Conservation (phyloP, 2,329 filamentous ascomycete species). For the Cladosporium sp. region DNA sequence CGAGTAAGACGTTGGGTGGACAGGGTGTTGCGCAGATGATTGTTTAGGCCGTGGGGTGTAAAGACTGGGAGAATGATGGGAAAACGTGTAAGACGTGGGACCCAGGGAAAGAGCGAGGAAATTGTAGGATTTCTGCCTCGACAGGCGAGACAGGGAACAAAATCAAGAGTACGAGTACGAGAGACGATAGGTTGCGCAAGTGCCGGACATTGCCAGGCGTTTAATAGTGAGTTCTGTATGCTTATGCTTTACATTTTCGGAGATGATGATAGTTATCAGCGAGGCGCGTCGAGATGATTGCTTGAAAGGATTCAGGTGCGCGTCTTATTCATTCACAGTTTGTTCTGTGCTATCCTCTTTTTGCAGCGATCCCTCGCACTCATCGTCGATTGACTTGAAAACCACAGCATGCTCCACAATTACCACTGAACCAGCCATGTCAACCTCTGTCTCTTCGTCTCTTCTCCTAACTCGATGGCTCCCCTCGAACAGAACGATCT, state of each 20-base stretch:
- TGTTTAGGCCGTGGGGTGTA: constrained; percentile 54
- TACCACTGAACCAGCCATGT: too few species aligned
- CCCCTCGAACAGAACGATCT: too few species aligned
- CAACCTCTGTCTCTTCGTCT: too few species aligned
- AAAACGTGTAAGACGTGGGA: not conserved
- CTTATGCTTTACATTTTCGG: not conserved
- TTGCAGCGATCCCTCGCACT: too few species aligned
- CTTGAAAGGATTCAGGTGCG: not conserved
- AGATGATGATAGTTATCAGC: not conserved
- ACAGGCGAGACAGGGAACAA: not conserved
- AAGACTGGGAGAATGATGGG: not conserved
- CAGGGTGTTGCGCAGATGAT: constrained; percentile 97
- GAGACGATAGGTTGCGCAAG: not conserved
- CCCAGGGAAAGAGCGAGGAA: not conserved
- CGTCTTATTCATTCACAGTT: too few species aligned
- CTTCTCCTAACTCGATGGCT: too few species aligned
- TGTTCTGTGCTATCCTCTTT: too few species aligned
- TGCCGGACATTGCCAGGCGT: constrained; percentile 10
- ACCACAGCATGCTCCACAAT: too few species aligned
- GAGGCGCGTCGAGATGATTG: not conserved
- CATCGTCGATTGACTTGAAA: too few species aligned
- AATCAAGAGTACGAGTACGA: not conserved
- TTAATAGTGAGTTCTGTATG: too few species aligned
- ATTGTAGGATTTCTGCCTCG: not conserved
- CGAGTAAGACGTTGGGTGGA: constrained; percentile 93